Evolutionary conservation across 345 rosid genomes (phyloP), one percentile per base, ranked within the genome.

Genomic region (rapeseed (Brassica napus)): DNA sequence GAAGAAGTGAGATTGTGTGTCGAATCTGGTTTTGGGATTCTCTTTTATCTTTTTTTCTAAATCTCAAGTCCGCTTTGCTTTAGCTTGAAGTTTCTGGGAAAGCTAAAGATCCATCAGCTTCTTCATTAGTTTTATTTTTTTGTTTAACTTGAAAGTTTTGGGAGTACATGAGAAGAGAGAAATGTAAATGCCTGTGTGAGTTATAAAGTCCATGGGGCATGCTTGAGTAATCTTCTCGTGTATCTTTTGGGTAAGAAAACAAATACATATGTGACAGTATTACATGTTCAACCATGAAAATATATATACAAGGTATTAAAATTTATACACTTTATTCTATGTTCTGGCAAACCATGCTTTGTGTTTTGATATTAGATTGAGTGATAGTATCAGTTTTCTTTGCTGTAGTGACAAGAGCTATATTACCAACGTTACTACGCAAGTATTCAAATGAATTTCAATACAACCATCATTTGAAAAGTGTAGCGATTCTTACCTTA

Each of bases 171-270:
- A 54, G 65, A 71, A 57, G 59, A 57, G 66, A 68, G 47, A 49
- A 68, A 49, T 79, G 78, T 79, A 73, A 60, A 73, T 79, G 82
- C 69, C 69, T 60, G 24, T 73, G 57, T 59, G 73, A 72, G 71
- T 54, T 15, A 14, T 44, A 79, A 73, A 4, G 74, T 61, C 26
- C 65, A 68, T 68, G 82, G 78, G 82, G 78, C 82, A 73, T 73
- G 49, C 31, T 26, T 65, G 52, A 39, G 81, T 68, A 6, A 66
- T 21, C 54, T 65, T 68, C 72, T 42, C 37, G 23, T 8, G 23
- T 66, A 18, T 39, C 23, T 65, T 54, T 39, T 58, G 14, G n/a
- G 57, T 26, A 15, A 7, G 44, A 5, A 23, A 5, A 15, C 35
- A 59, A 15, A 44, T 32, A 60, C 44, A 9, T 55, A 65, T 65